These are phyloP conservation scores for Jacaranda copaia DNA, from an alignment of 257 asterid species.

Conservation along the genomic window DNA sequence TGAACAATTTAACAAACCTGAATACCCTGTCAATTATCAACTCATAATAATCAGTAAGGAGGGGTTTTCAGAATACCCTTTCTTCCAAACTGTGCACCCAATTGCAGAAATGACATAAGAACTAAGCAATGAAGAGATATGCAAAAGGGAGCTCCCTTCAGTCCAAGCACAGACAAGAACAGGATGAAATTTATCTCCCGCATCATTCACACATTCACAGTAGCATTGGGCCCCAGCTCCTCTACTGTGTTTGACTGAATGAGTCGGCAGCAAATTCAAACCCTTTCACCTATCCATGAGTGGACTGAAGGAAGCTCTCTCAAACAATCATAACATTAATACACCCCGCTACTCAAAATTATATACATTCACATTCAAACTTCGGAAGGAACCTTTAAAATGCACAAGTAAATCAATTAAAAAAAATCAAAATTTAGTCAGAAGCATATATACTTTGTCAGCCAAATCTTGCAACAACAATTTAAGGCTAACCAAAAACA, in stretches of 20 bases:
- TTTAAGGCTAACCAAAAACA: no score
- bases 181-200: conserved; percentile 75
- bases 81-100: no score
- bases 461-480: no score
- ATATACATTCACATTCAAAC: no score
- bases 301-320: conserved; percentile 85
- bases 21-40: no score
- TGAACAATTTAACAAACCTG: no score
- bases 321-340: background rate
- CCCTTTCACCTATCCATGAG: conserved; percentile 58
- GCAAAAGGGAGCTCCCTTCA: conserved; percentile 92
- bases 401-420: background rate
- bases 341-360: background rate
- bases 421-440: background rate
- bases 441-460: no score
- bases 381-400: background rate
- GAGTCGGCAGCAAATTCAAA: conserved; percentile 79
- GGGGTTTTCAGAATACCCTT: no score
- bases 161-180: conserved; percentile 74
- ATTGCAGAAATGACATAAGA: no score
- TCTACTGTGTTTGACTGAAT: conserved; percentile 65
- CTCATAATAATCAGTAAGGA: no score
- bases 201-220: conserved; percentile 74
- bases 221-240: conserved; percentile 21
- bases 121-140: background rate